A percentile compares a stretch with the other conserved stretches of the same genome.
phyloP scores from a whole-genome alignment of 257 asterid species.

The Leptodermis oblonga region DNA sequence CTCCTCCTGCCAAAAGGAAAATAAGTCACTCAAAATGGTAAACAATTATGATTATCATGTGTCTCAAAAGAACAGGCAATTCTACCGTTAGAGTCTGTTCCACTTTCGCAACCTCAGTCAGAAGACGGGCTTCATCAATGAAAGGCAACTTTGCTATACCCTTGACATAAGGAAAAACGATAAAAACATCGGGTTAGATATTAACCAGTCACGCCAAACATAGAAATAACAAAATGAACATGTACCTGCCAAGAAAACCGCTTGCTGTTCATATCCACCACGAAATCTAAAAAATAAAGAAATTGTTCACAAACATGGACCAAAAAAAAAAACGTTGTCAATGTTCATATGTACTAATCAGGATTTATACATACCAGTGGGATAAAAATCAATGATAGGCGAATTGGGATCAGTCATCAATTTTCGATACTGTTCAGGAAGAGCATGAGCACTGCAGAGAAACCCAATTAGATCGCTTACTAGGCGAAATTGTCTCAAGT shows the following conservation, averaged over 20 bases:
- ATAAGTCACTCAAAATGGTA: constrained; percentile 9
- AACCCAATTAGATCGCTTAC: constrained; percentile 40
- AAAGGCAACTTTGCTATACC: constrained; percentile 95
- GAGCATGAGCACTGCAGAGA: constrained; percentile 83
- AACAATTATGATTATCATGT: neutral
- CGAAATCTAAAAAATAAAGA: constrained; percentile 59
- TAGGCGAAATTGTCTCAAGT: constrained; percentile 17
- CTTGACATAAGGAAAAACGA: constrained; percentile 33
- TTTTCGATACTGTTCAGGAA: constrained; percentile 75
- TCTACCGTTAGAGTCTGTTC: constrained; percentile 80
- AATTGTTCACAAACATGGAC: constrained; percentile 28
- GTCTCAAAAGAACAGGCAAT: neutral
- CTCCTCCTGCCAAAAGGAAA: constrained; percentile 60
- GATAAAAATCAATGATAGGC: constrained; percentile 91
- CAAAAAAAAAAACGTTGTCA: constrained; percentile 24
- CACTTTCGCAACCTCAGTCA: constrained; percentile 75
- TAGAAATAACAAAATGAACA: constrained; percentile 2
- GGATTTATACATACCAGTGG: constrained; percentile 50
- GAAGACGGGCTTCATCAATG: constrained; percentile 87
- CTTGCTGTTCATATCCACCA: constrained; percentile 94
- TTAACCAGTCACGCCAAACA: neutral
- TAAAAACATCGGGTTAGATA: neutral
- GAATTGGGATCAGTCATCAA: constrained; percentile 92
- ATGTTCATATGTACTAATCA: constrained; percentile 4
- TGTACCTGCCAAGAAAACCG: constrained; percentile 84